These are phyloP conservation scores for Colletotrichum liriopes DNA, from an alignment of 2,329 filamentous ascomycete species.

Conservation along the genomic window DNA sequence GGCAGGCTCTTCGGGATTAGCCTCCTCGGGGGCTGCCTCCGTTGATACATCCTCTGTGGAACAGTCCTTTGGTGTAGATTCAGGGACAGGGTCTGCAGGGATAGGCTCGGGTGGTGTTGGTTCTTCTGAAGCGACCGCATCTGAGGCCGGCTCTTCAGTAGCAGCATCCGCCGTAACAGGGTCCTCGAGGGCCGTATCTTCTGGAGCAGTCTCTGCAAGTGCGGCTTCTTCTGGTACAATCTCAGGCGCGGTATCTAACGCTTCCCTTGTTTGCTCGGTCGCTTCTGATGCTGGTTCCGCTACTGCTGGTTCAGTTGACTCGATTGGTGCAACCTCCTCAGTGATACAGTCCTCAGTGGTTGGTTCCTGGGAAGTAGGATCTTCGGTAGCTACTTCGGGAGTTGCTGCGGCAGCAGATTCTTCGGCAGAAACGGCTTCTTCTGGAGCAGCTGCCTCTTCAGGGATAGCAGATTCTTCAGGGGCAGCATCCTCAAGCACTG, in stretches of 20 bases:
- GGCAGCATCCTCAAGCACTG: constrained; percentile 7
- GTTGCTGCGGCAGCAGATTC: background rate
- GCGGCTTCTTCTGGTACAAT: constrained; percentile 17
- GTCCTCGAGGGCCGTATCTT: constrained; percentile 15
- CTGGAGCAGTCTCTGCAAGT: background rate
- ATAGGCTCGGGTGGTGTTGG: background rate
- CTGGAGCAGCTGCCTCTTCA: constrained; percentile 25
- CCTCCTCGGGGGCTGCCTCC: background rate
- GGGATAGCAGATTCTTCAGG: constrained; percentile 20
- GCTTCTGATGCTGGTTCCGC: background rate
- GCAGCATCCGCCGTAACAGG: constrained; percentile 25
- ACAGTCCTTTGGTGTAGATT: background rate
- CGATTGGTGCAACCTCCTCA: background rate
- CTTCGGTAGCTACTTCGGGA: background rate
- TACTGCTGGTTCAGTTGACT: background rate
- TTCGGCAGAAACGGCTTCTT: constrained; percentile 13
- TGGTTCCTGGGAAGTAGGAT: background rate
- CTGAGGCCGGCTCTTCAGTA: constrained; percentile 15
- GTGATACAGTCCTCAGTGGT: background rate
- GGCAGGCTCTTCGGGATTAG: background rate
- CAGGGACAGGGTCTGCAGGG: background rate
- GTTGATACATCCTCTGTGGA: background rate
- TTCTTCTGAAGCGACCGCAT: constrained; percentile 23
- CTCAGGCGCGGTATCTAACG: constrained; percentile 32
- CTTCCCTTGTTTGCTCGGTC: background rate